Evolutionary conservation across 371 early-diverging fungal genomes (phyloP).

Genomic region (Mortierella sp.): DNA sequence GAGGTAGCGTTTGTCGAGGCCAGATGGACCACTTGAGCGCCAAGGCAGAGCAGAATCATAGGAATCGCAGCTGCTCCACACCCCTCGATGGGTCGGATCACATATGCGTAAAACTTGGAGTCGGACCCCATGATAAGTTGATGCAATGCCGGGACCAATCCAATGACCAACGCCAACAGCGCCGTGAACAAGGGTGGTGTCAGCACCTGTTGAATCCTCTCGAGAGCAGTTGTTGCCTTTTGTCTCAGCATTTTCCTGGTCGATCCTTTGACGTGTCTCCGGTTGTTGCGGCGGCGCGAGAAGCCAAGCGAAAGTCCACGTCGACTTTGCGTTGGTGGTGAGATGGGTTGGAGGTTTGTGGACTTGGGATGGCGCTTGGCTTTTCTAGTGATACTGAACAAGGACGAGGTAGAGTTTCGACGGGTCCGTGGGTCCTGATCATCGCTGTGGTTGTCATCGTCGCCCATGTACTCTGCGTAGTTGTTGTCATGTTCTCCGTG

Average conservation of each 20-base stretch:
- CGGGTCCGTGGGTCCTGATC: slow-evolving; percentile 19
- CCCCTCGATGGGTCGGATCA: slow-evolving; percentile 72
- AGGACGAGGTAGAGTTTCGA: slow-evolving; percentile 58
- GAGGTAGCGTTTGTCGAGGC: slow-evolving; percentile 21
- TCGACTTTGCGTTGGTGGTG: neutral
- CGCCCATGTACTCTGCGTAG: neutral
- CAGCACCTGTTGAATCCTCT: slow-evolving; percentile 37
- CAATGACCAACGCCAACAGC: slow-evolving; percentile 35
- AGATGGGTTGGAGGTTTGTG: neutral
- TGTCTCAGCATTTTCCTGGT: slow-evolving; percentile 11
- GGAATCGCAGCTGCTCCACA: slow-evolving; percentile 82
- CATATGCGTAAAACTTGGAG: slow-evolving; percentile 66
- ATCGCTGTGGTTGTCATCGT: slow-evolving; percentile 57
- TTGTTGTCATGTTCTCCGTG: neutral
- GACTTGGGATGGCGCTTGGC: neutral
- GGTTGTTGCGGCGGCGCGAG: neutral
- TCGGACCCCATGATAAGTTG: slow-evolving; percentile 60
- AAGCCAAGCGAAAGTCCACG: neutral
- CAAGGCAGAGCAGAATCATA: slow-evolving; percentile 75
- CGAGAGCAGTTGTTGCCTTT: slow-evolving; percentile 14
- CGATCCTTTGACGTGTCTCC: neutral
- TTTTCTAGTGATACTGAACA: slow-evolving; percentile 65
- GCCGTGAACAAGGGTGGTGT: slow-evolving; percentile 53
- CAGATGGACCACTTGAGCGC: slow-evolving; percentile 69
- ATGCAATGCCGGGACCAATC: slow-evolving; percentile 40